These are phyloP conservation scores for Pleurotus djamor DNA, from an alignment of 768 basidiomycete species.

Conservation along the genomic window DNA sequence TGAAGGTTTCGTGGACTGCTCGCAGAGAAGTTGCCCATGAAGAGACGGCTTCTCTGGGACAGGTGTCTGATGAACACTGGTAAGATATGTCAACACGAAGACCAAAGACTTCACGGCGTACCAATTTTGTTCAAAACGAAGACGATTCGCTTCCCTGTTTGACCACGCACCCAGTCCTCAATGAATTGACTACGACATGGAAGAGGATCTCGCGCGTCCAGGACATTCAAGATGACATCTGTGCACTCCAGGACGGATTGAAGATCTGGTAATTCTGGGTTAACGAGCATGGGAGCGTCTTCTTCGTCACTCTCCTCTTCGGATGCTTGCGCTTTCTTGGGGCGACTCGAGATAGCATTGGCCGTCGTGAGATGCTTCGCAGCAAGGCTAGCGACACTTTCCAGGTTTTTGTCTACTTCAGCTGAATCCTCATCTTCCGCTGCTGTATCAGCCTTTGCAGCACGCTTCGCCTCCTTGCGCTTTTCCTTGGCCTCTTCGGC, in stretches of 20 bases:
- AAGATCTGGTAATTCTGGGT: slow-evolving; percentile 61
- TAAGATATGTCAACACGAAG: not conserved
- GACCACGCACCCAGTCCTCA: slow-evolving; percentile 48
- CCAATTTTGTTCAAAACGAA: slow-evolving; percentile 90
- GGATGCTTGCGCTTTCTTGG: slow-evolving; percentile 20
- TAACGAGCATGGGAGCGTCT: slow-evolving; percentile 59
- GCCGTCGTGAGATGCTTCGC: slow-evolving; percentile 34
- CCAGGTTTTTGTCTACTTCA: slow-evolving; percentile 29
- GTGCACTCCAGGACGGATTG: slow-evolving; percentile 70
- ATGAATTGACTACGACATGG: slow-evolving; percentile 64
- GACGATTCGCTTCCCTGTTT: slow-evolving; percentile 45
- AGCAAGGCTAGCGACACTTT: slow-evolving; percentile 43
- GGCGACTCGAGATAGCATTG: slow-evolving; percentile 25
- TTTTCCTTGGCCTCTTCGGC: slow-evolving; percentile 75
- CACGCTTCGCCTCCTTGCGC: slow-evolving; percentile 64
- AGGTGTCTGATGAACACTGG: slow-evolving; percentile 51
- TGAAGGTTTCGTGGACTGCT: slow-evolving; percentile 54
- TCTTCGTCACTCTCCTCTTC: slow-evolving; percentile 45
- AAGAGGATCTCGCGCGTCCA: slow-evolving; percentile 84
- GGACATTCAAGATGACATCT: slow-evolving; percentile 76
- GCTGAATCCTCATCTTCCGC: slow-evolving; percentile 20
- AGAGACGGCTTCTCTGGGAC: slow-evolving; percentile 72
- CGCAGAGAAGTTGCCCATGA: slow-evolving; percentile 70
- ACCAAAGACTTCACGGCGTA: slow-evolving; percentile 30
- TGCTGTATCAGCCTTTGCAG: slow-evolving; percentile 18